Percentiles rank a stretch among this genome's conserved stretches.
Conservation (phyloP, 2,329 filamentous ascomycete species). For the Xylariaceae sp. region DNA sequence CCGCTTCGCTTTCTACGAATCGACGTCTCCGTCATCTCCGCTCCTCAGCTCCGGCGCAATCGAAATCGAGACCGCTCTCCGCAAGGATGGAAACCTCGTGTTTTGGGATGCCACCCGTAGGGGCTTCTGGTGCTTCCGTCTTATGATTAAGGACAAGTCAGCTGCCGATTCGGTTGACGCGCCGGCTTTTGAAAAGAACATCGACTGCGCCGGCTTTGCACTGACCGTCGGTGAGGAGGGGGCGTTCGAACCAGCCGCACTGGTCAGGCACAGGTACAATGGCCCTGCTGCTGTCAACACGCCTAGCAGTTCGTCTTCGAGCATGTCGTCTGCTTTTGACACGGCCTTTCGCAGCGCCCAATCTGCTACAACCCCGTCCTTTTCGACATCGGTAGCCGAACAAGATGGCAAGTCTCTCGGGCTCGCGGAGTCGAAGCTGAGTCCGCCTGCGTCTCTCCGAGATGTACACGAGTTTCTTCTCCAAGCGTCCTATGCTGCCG, state of each 20-base stretch:
- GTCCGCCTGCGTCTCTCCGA: conserved; percentile 36
- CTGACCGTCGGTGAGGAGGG: conserved; percentile 46
- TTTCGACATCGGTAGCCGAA: conserved; percentile 20
- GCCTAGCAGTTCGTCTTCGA: conserved; percentile 43
- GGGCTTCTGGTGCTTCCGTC: conserved; percentile 51
- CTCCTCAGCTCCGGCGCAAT: conserved; percentile 43
- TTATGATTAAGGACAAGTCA: conserved; percentile 40
- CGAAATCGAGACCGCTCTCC: conserved; percentile 47
- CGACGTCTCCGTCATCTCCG: conserved; percentile 39
- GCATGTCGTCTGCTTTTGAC: conserved; percentile 37
- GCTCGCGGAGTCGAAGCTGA: conserved; percentile 33
- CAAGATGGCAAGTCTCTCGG: conserved; percentile 31
- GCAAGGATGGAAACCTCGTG: conserved; percentile 49
- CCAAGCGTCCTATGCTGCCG: conserved; percentile 45
- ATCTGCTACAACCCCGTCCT: conserved; percentile 28
- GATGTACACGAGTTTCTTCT: conserved; percentile 52
- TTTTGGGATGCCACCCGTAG: conserved; percentile 47
- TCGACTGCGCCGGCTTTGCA: conserved; percentile 42
- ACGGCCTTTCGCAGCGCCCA: conserved; percentile 31
- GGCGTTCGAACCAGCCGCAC: conserved; percentile 43
- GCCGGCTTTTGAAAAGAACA: conserved; percentile 34
- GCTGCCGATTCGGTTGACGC: conserved; percentile 21
- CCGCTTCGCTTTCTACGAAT: conserved; percentile 52
- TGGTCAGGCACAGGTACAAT: conserved; percentile 42
- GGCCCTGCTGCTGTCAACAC: conserved; percentile 40